Evolutionary conservation across 2,329 filamentous ascomycete genomes (phyloP).

Genomic region (Pseudogymnoascus sp.): DNA sequence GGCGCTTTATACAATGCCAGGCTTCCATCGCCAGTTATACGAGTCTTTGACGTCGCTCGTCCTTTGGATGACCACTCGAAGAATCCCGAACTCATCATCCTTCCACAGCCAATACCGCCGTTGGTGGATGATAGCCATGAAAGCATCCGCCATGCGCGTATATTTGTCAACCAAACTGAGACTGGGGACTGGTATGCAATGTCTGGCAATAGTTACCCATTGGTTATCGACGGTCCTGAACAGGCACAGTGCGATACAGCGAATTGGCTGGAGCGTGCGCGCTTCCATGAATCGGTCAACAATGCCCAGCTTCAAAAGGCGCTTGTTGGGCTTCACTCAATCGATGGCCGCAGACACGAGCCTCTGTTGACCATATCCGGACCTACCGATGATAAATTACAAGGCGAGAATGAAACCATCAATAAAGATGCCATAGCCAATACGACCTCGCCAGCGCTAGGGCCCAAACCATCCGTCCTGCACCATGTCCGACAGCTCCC

Average conservation of each 20-base stretch:
- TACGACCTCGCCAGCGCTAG: constrained; percentile 31
- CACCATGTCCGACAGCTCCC: constrained; percentile 45
- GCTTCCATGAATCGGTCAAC: constrained; percentile 28
- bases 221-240: constrained; percentile 63
- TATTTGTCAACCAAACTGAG: constrained; percentile 82
- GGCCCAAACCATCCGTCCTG: constrained; percentile 32
- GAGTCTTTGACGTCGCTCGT: constrained; percentile 81
- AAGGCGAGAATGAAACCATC: constrained; percentile 31
- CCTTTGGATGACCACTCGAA: constrained; percentile 58
- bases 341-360: constrained; percentile 41
- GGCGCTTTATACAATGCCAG: constrained; percentile 55
- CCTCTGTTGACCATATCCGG: constrained; percentile 39
- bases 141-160: constrained; percentile 51
- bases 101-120: constrained; percentile 75
- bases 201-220: constrained; percentile 77
- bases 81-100: constrained; percentile 70
- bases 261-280: constrained; percentile 41
- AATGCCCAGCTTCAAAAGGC: constrained; percentile 47
- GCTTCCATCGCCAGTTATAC: constrained; percentile 69
- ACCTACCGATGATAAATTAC: constrained; percentile 22
- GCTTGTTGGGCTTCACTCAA: constrained; percentile 64
- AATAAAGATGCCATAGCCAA: not conserved
- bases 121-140: constrained; percentile 37
- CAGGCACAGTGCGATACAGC: constrained; percentile 45
- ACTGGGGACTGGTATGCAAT: constrained; percentile 90